Base-by-base conservation (phyloP, 192 early-diverging fungal genomes). In the Allomyces javanicus region DNA sequence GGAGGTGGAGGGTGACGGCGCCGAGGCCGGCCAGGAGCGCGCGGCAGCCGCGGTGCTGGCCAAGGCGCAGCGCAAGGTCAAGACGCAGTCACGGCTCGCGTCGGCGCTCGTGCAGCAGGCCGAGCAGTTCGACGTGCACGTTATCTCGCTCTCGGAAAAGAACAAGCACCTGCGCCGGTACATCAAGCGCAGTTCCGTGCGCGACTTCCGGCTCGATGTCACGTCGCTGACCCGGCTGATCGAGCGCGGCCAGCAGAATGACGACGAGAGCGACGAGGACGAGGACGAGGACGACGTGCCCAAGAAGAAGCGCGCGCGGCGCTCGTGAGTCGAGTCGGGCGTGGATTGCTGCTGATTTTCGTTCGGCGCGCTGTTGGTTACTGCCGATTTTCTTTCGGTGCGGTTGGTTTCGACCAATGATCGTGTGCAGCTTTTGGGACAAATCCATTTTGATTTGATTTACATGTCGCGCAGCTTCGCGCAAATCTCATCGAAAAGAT, bases 221-320 rank as follows among this genome's bases (percentile, higher is more conserved):
- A n/a, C 12, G 17, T n/a, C 17, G 50, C 50, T 14, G 21, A 14
- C 17, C 50, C 50, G 17, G 50, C 50, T 14, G 21, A 58, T 58
- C 50, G 17, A n/a, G 50, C 12, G 3, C 17, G 21, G 50, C 17
- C 50, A 58, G 50, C 50, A 58, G 50, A 14, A 58, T 21, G 21
- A 12, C 50, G 50, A 58, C 50, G 50, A 68, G 63, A 76, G 62
- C 12, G 33, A 40, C 33, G 33, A 40, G 33, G 33, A 40, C 33
- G 33, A 40, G 33, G 33, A 40, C 33, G 33, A 40, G 33, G 33
- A 40, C 33, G 33, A 9, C 4, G 33, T 40, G 33, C 33, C 33
- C 33, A 40, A 40, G 33, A 40, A 40, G 33, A 40, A 40, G 33
- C 33, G 33, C 33, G 33, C 33, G 33, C 33, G 33, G 33, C 33